Percentiles rank a stretch among this genome's conserved stretches.
Conservation (phyloP, 2,329 filamentous ascomycete genomes). For the Graphiopsis chlorocephala region DNA sequence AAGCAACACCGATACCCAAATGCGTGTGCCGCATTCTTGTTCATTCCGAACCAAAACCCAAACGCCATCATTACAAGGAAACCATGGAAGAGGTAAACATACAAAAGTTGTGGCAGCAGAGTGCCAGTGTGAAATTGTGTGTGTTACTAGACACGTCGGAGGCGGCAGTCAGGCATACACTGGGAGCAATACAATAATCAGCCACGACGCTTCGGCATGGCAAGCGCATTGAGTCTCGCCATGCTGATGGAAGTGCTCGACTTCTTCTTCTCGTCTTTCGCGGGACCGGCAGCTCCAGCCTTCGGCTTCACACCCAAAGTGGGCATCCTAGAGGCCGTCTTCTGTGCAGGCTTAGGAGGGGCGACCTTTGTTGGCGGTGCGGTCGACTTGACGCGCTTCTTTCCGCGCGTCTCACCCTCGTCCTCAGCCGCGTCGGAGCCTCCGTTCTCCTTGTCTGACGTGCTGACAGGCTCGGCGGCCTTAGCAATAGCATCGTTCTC, state of each 20-base stretch:
- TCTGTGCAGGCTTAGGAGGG: slow-evolving; percentile 20
- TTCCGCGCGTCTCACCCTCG: slow-evolving; percentile 25
- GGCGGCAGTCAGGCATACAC: background rate
- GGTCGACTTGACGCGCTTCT: slow-evolving; percentile 29
- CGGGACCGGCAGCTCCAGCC: slow-evolving; percentile 12
- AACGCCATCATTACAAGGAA: slow-evolving; percentile 9
- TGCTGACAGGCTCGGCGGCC: slow-evolving; percentile 16
- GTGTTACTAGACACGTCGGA: too few relatives aligned
- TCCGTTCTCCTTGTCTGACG: slow-evolving; percentile 46
- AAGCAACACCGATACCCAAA: background rate
- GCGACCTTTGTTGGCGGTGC: slow-evolving; percentile 12
- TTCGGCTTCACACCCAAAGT: slow-evolving; percentile 36
- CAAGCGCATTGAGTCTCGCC: slow-evolving; percentile 32
- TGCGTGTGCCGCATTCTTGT: background rate
- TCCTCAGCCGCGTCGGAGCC: slow-evolving; percentile 32
- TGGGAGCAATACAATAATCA: slow-evolving; percentile 11
- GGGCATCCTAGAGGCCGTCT: slow-evolving; percentile 21
- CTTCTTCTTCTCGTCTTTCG: slow-evolving; percentile 18
- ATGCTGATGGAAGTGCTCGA: slow-evolving; percentile 29
- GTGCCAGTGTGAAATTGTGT: background rate
- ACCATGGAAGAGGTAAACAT: background rate
- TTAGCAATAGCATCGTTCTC: slow-evolving; percentile 34
- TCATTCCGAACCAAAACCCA: background rate
- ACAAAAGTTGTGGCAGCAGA: background rate
- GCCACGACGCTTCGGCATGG: slow-evolving; percentile 31